phyloP scores from a whole-genome alignment of 2,329 filamentous ascomycete genomes.

The Bipolaris victoriae region DNA sequence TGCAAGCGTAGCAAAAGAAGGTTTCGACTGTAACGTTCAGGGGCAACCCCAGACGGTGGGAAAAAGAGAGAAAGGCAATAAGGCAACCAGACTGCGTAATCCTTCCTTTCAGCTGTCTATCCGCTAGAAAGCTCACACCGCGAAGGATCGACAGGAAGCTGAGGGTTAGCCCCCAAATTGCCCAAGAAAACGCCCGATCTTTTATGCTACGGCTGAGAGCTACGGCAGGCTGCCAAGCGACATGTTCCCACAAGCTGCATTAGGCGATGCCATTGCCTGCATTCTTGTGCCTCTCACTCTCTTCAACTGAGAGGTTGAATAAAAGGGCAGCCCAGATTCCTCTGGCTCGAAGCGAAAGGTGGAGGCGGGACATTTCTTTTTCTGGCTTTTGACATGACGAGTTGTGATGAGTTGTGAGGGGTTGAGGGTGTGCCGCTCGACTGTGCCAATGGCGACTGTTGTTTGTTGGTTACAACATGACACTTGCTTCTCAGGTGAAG shows the following conservation, averaged over 20 bases:
- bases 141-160: conserved; percentile 6
- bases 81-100: not conserved
- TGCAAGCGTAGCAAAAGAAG: conserved; percentile 4
- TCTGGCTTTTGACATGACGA: not conserved
- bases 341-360: not conserved
- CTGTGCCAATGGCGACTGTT: not conserved
- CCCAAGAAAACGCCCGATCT: conserved; percentile 10
- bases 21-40: conserved; percentile 4
- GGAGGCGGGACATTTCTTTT: not conserved
- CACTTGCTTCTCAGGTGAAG: not conserved
- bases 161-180: conserved; percentile 11
- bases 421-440: not conserved
- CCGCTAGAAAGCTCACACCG: conserved; percentile 12
- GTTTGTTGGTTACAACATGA: not conserved
- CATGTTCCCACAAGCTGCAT: conserved; percentile 13
- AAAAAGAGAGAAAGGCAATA: conserved; percentile 1
- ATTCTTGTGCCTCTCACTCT: not conserved
- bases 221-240: conserved; percentile 14
- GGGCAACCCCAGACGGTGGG: conserved; percentile 11
- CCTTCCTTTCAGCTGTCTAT: conserved; percentile 1
- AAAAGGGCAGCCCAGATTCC: not conserved
- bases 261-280: conserved; percentile 3
- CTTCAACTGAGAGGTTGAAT: not conserved
- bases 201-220: conserved; percentile 19
- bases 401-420: not conserved